These are phyloP conservation scores for Candida adriatica DNA, from an alignment of 805 yeast species.

Conservation along the genomic window DNA sequence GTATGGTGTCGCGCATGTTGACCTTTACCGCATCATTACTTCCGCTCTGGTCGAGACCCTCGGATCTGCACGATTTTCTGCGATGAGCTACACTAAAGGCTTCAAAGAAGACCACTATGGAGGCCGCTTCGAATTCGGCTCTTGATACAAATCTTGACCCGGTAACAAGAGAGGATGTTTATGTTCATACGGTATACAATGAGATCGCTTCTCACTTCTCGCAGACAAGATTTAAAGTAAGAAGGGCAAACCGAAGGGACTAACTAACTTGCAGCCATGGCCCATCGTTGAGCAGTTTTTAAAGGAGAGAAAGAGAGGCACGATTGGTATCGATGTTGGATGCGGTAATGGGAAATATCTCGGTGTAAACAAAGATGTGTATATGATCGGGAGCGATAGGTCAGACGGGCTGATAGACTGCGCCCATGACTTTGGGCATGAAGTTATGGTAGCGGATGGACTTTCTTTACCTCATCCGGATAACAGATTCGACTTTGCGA, in stretches of 20 bases:
- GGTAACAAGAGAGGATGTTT: conserved; percentile 56
- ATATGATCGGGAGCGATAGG: conserved; percentile 66
- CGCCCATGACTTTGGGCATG: conserved; percentile 43
- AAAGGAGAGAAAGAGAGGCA: conserved; percentile 37
- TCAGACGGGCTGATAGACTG: conserved; percentile 64
- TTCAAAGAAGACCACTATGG: too few species aligned
- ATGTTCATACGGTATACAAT: conserved; percentile 90
- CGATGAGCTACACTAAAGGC: too few species aligned
- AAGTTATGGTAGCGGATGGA: conserved; percentile 79
- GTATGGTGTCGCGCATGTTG: not conserved
- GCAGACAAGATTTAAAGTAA: conserved; percentile 70
- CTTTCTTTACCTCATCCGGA: conserved; percentile 51
- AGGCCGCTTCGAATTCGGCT: too few species aligned
- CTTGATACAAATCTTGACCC: conserved; percentile 37
- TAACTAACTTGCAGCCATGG: conserved; percentile 90
- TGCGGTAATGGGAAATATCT: conserved; percentile 96
- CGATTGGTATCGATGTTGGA: conserved; percentile 87
- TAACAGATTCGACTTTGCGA: conserved; percentile 64
- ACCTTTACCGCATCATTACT: too few species aligned
- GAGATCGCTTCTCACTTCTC: conserved; percentile 92
- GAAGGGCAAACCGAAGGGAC: too few species aligned
- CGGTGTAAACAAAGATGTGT: conserved; percentile 59
- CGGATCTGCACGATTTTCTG: too few species aligned
- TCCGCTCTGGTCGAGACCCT: too few species aligned
- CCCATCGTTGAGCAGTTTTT: conserved; percentile 82